Percentiles rank a stretch among this genome's conserved stretches.
These are phyloP conservation scores for Saturnispora kantuleensis DNA, from an alignment of 805 yeast genomes.

Conservation along the genomic window DNA sequence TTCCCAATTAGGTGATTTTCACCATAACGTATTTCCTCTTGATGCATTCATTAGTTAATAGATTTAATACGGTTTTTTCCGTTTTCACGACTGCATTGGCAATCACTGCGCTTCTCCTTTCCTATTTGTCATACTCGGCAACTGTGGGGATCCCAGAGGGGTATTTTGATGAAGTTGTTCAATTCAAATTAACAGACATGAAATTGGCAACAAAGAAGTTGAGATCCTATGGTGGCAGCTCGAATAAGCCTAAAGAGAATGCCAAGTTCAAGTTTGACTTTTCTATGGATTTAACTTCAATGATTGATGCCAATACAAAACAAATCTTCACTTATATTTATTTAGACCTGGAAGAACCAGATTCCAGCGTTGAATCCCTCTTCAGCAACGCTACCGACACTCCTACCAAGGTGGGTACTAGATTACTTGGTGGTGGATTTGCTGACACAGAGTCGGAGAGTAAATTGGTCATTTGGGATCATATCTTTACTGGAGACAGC, in stretches of 20 bases:
- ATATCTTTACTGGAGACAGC: constrained; percentile 50
- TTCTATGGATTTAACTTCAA: constrained; percentile 59
- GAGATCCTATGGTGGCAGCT: constrained; percentile 45
- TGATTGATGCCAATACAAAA: constrained; percentile 95
- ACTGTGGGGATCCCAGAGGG: neutral
- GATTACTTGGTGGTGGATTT: constrained; percentile 5
- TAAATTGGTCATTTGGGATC: constrained; percentile 85
- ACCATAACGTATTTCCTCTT: neutral
- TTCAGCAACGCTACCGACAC: neutral
- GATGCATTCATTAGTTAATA: constrained; percentile 4
- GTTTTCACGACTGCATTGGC: constrained; percentile 4
- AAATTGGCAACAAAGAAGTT: constrained; percentile 14
- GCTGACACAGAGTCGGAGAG: constrained; percentile 15
- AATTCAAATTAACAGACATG: constrained; percentile 7
- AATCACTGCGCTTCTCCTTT: neutral
- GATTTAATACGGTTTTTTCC: constrained; percentile 1
- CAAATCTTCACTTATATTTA: constrained; percentile 89
- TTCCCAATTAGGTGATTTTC: neutral
- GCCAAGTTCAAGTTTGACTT: constrained; percentile 63
- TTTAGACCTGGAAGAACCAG: constrained; percentile 44
- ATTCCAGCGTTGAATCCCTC: neutral
- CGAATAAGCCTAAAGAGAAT: constrained; percentile 67
- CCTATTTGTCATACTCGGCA: constrained; percentile 6
- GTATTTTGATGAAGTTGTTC: constrained; percentile 4
- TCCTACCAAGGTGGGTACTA: constrained; percentile 2